Base-by-base conservation (phyloP, 257 asterid genomes). In the Solanum chmielewskii region DNA sequence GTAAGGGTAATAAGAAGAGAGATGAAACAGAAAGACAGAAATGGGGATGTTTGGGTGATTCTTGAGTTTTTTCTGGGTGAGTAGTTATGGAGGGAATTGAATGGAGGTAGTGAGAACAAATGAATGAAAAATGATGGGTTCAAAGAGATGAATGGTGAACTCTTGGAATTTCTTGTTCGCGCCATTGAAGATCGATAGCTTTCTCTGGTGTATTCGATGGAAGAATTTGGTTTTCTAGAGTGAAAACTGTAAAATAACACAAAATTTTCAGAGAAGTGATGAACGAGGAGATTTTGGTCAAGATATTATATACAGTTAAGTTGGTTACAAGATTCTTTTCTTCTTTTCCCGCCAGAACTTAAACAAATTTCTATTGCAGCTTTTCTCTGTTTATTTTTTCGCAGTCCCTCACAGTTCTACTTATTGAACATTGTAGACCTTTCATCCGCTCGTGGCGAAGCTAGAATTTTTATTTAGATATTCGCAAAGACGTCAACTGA, bases 61-160 rank as follows among this genome's bases (percentile, higher is more conserved):
- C 92, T 90, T 16, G 92, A 68, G 85, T n/a, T 91, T 86, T 90
- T 94, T 66, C 85, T 87, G 3, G 92, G 91, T 56, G 92, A 76
- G 15, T 88, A 86, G 71, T 64, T 25, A 60, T 74, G 39, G 44
- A 88, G 35, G 20, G 88, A 85, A 77, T 35, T 49, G 88, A 89
- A 88, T 37, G 91, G 93, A 31, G 90, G 88, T 74, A 85, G 39
- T 7, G 91, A 68, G 21, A 91, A 88, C 44, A 91, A 87, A 21
- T 88, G 91, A 11, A 87, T 11, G 88, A 89, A 89, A 15, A 91
- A 78, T 4, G 91, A 85, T 86, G 93, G 92, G 87, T 85, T 90
- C 23, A 92, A 86, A 39, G 92, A 70, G 69, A 90, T 62, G 90
- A 92, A 90, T 21, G 96, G 85, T 29, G 95, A 87, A 90, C 31